Base-by-base conservation (phyloP, 352 stramenopile genomes). In the Phytophthora nicotianae region DNA sequence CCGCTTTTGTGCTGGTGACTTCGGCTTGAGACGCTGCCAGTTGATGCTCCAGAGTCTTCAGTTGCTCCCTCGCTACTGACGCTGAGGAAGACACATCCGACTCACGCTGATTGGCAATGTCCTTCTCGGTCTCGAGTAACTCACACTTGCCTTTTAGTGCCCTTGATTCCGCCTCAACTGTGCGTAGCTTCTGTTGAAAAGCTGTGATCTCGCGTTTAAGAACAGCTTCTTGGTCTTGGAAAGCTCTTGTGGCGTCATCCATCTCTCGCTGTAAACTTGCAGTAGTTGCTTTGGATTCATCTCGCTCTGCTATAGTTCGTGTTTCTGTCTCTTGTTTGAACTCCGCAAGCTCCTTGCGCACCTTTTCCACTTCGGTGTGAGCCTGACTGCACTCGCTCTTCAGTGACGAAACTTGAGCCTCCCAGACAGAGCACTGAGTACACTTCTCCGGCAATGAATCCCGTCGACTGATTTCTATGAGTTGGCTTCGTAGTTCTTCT, bases 1-100 rank as follows among this genome's bases (percentile, higher is more conserved):
- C 70, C 10, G 21, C 24, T 49, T 77, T 78, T 3, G 74, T 46
- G 20, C 11, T 66, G 5, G 32, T 5, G 5, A 66, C 26, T 38
- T 75, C 53, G 11, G 45, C 33, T 65, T 69, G 54, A 1, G 59
- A 50, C 17, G 46, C 24, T 50, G 41, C 32, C 24, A 68, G 40
- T 47, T 72, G 50, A 3, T 32, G 50, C 38, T 68, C 50, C 10
- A 74, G 41, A 24, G 17, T 9, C 33, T 74, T 53, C 7, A 67
- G 2, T 54, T 72, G 50, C 10, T 69, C 37, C 42, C 56, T 46
- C 5, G 14, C 17, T 35, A 33, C 32, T 19, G 54, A 50, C 20
- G 19, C 54, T 14, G 54, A 46, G 14, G 50, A 55, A 3, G 37
- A 63, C 8, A 26, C 41, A 24, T 41, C 43, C 1, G 29, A 55